Evolutionary conservation across 345 rosid genomes (phyloP).

Genomic region (Kandelia obovata): DNA sequence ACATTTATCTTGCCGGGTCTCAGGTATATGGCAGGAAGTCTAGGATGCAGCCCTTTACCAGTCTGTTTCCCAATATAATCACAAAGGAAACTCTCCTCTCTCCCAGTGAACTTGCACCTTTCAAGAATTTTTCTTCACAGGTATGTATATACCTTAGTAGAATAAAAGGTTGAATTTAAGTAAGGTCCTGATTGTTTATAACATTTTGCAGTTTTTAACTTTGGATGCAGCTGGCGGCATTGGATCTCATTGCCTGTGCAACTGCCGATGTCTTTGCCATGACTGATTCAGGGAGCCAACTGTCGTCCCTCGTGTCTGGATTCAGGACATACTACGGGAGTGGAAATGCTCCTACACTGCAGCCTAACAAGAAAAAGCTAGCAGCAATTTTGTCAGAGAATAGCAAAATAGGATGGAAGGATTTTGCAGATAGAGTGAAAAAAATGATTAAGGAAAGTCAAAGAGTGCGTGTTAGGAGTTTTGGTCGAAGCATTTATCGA

Average conservation of each 20-base stretch:
- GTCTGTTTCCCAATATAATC: conserved; percentile 73
- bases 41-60: conserved; percentile 65
- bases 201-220: not conserved
- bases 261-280: conserved; percentile 85
- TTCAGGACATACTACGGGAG: conserved; percentile 74
- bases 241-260: conserved; percentile 86
- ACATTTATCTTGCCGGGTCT: conserved; percentile 82
- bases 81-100: conserved; percentile 89
- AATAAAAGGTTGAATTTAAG: no score
- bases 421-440: conserved; percentile 53
- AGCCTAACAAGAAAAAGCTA: conserved; percentile 89
- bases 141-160: conserved; percentile 22
- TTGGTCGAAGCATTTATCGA: conserved; percentile 78
- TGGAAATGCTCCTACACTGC: conserved; percentile 63
- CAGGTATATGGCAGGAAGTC: conserved; percentile 60
- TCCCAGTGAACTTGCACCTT: conserved; percentile 69
- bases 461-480: conserved; percentile 47
- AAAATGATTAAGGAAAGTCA: conserved; percentile 80
- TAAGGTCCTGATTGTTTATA: not conserved
- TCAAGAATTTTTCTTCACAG: conserved; percentile 86
- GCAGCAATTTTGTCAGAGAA: conserved; percentile 67
- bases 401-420: conserved; percentile 55
- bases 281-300: conserved; percentile 96
- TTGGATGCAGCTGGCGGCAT: conserved; percentile 69
- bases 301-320: conserved; percentile 87